Conservation (phyloP, 495 filamentous ascomycete genomes). For the Rusavskia elegans region DNA sequence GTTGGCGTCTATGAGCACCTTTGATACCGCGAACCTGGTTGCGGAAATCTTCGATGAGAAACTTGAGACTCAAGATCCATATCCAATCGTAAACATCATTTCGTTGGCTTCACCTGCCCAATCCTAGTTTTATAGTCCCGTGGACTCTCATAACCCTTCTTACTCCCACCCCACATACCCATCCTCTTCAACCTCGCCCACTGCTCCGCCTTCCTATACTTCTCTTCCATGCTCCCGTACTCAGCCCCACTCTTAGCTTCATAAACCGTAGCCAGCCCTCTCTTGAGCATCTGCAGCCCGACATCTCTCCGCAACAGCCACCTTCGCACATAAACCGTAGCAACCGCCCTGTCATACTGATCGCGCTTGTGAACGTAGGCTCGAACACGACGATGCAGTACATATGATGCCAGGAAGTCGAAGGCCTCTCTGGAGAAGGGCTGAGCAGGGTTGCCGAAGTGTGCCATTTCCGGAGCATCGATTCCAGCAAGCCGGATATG, state of each 20-base stretch:
- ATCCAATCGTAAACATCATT: no score
- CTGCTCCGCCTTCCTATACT: constrained; percentile 57
- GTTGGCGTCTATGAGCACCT: no score
- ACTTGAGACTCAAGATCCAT: no score
- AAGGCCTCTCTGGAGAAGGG: constrained; percentile 69
- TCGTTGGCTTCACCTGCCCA: no score
- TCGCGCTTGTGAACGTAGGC: constrained; percentile 68
- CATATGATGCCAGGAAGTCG: constrained; percentile 55
- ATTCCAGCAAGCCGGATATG: constrained; percentile 79
- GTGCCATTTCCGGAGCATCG: constrained; percentile 82
- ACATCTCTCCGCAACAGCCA: constrained; percentile 55
- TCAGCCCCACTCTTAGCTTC: constrained; percentile 80
- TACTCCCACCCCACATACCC: constrained; percentile 59
- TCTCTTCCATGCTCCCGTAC: constrained; percentile 51
- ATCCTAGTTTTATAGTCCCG: constrained; percentile 70
- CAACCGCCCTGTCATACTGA: constrained; percentile 84
- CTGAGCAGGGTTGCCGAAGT: constrained; percentile 80
- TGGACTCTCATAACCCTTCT: constrained; percentile 57
- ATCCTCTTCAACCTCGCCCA: constrained; percentile 48
- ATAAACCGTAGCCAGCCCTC: constrained; percentile 75
- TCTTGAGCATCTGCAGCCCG: constrained; percentile 72
- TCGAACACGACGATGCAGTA: constrained; percentile 59
- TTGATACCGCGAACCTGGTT: no score
- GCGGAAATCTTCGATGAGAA: no score
- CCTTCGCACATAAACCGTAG: constrained; percentile 60